A percentile compares a stretch with the other conserved stretches of the same genome.
phyloP scores from a whole-genome alignment of 768 basidiomycete genomes.

The Nidularia pulvinata region DNA sequence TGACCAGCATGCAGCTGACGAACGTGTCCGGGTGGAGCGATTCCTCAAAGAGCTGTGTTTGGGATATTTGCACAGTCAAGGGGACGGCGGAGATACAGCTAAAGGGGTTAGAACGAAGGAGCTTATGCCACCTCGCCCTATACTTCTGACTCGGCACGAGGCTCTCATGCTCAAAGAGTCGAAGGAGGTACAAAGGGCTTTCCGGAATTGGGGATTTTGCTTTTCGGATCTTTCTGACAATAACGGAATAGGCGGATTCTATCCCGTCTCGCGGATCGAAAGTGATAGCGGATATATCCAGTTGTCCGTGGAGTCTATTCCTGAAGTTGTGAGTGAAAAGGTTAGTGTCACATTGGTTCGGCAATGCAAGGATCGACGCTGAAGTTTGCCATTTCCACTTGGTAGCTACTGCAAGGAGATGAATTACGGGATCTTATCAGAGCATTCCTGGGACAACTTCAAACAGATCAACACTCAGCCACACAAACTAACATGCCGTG shows the following conservation, averaged over 20 bases:
- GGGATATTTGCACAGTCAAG: slow-evolving; percentile 54
- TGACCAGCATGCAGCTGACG: slow-evolving; percentile 99
- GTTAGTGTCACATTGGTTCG: slow-evolving; percentile 38
- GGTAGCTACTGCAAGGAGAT: slow-evolving; percentile 60
- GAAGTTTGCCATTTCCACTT: background rate
- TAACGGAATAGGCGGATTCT: slow-evolving; percentile 13
- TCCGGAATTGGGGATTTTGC: slow-evolving; percentile 70
- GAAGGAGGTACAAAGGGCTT: slow-evolving; percentile 38
- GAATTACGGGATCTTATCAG: slow-evolving; percentile 80
- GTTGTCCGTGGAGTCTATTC: slow-evolving; percentile 60
- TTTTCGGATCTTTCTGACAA: slow-evolving; percentile 37
- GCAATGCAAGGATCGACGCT: background rate
- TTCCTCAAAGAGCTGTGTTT: slow-evolving; percentile 76
- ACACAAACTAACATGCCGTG: slow-evolving; percentile 15
- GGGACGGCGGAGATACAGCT: slow-evolving; percentile 16
- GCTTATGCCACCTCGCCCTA: slow-evolving; percentile 52
- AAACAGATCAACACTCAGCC: slow-evolving; percentile 36
- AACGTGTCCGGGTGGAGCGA: slow-evolving; percentile 88
- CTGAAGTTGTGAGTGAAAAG: slow-evolving; percentile 74
- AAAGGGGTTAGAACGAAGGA: slow-evolving; percentile 34
- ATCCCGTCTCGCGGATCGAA: slow-evolving; percentile 23
- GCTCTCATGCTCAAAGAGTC: slow-evolving; percentile 45
- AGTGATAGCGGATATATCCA: slow-evolving; percentile 55
- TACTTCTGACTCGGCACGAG: slow-evolving; percentile 72
- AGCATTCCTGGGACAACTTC: slow-evolving; percentile 64